Evolutionary conservation across 805 yeast species (phyloP), one percentile per base, ranked within the genome.

Genomic region (Candida saitoana): DNA sequence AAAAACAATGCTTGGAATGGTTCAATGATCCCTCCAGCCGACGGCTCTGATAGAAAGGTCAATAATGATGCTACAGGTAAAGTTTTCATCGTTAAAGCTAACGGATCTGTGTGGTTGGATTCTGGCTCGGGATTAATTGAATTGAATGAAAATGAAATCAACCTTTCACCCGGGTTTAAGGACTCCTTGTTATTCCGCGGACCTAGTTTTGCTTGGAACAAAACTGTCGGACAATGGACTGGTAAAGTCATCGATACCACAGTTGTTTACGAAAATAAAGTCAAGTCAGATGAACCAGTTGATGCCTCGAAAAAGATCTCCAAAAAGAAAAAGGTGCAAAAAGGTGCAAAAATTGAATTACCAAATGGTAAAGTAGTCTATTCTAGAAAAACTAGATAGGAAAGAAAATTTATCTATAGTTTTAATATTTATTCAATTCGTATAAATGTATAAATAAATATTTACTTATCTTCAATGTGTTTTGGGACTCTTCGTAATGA

Each of bases 331-430:
- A 59, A 62, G 39, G 54, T 50, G 15, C 63, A 54, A 18, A 60
- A 57, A 39, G 78, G 76, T 7, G 71, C 71, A 43, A 75, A 69
- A 48, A 57, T 65, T 35, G 77, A 69, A 38, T 63, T 81, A 45
- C 83, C 84, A 7, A 81, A 80, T 52, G 87, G 87, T 1, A 80
- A 80, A 54, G 76, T 77, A 8, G 68, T 77, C 14, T 67, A 66
- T 41, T 61, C 63, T 7, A 56, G 69, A 50, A 25, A 44, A 14
- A 38, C 27, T 15, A 47, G 50, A 30, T 46, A 47, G 38, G 42
- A 18, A 25, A 3, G 6, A 22, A 22, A 22, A 20, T 32, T 27
- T 3, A 15, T 18, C 14, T 22, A 19, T 18, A 18, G 36, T 18
- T 24, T 11, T 20, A n/a, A 9, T 34, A 34, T 18, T n/a, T 34